Evolutionary conservation across 2,329 filamentous ascomycete species (phyloP), one percentile per base, ranked within the genome.

Genomic region (Cercospora brassicicola): DNA sequence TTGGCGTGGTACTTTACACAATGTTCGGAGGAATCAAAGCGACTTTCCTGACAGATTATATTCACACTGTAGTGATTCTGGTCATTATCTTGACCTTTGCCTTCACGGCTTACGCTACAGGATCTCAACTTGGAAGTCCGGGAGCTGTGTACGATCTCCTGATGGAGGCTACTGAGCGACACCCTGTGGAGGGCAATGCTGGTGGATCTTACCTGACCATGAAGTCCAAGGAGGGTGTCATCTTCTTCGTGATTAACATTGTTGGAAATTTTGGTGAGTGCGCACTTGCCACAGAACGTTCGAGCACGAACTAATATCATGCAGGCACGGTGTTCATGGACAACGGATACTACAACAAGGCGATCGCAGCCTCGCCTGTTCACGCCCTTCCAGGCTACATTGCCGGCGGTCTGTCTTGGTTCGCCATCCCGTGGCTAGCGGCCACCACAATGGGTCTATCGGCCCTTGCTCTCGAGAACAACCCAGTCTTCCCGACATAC

Each of bases 391-490:
- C 93, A 0, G 93, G 93, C 18, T 97, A 97, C 76, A 90, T 97
- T 64, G 86, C 94, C 69, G 93, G 93, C 4, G 93, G 94, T 23
- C 85, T 96, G 0, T 89, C 88, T 60, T 97, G 93, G 93, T 97
- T 97, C 73, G 93, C 93, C 0, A 96, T 97, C 62, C 94, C 94
- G 0, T 96, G 92, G 91, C 84, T 96, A 9, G 91, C 89, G 2
- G 93, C 93, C 0, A 97, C 92, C 0, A 96, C 93, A 1, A 91
- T 96, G 88, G 93, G 93, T 33, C 85, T 97, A 6, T 87, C 91
- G 0, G 92, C 91, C 2, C 84, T 97, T 7, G 91, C 92, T 0
- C 85, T 97, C 1, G 93, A 97, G 78, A 88, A 84, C 71, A 90
- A 87, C 73, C 90, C 88, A 0, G 83, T 82, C 3, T 93, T 93